Evolutionary conservation across 495 filamentous ascomycete species (phyloP).

Genomic region (Talaromyces thailandensis): DNA sequence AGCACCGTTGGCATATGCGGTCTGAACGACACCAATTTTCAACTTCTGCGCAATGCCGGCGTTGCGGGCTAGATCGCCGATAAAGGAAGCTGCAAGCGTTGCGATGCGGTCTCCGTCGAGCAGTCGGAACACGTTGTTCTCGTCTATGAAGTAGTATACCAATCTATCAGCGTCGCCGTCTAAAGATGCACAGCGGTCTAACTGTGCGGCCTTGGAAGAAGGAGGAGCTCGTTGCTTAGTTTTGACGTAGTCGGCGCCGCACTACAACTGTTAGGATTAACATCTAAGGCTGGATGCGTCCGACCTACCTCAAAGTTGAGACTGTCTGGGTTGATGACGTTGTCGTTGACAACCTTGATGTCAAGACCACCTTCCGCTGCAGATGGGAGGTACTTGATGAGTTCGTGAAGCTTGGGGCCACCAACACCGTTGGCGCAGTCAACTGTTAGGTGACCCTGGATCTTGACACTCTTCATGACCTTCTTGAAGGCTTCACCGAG

Average conservation of each 20-base stretch:
- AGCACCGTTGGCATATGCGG: constrained; percentile 95
- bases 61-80: constrained; percentile 73
- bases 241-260: constrained; percentile 95
- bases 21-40: constrained; percentile 90
- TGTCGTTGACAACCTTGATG: constrained; percentile 84
- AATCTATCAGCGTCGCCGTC: constrained; percentile 94
- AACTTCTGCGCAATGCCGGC: constrained; percentile 72
- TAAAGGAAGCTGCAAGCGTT: constrained; percentile 87
- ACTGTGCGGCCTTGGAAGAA: constrained; percentile 60
- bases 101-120: constrained; percentile 96
- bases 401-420: constrained; percentile 78
- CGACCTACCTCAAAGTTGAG: constrained; percentile 73
- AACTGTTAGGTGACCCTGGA: constrained; percentile 66
- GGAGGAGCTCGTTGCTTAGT: constrained; percentile 89
- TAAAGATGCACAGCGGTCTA: constrained; percentile 82
- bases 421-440: constrained; percentile 97
- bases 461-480: constrained; percentile 66
- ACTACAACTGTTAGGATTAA: constrained; percentile 36
- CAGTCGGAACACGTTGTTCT: constrained; percentile 73
- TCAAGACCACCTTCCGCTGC: constrained; percentile 56
- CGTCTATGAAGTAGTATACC: constrained; percentile 88
- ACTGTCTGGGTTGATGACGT: constrained; percentile 76
- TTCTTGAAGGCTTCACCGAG: constrained; percentile 68
- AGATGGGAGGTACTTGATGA: constrained; percentile 72
- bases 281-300: background rate